phyloP scores from a whole-genome alignment of 2,329 filamentous ascomycete species.

The Colletotrichum noveboracense region DNA sequence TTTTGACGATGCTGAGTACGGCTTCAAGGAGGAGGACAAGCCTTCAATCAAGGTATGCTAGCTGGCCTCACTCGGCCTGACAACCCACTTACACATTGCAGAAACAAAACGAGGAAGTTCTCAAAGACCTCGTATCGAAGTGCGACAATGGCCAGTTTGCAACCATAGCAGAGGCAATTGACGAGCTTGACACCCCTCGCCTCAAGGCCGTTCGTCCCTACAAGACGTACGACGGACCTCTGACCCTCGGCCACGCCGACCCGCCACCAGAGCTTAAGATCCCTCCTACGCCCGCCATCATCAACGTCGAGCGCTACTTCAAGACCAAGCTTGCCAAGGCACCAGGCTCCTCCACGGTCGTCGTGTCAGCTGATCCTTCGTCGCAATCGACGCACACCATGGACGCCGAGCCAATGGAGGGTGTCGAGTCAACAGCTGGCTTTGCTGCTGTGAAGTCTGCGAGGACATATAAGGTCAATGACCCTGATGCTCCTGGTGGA shows the following conservation, averaged over 20 bases:
- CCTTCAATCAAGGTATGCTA: slow-evolving; percentile 65
- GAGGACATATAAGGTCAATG: slow-evolving; percentile 82
- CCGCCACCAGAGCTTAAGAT: slow-evolving; percentile 40
- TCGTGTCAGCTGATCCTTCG: slow-evolving; percentile 54
- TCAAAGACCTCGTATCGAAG: slow-evolving; percentile 69
- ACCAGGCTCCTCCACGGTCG: slow-evolving; percentile 79
- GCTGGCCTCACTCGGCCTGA: neutral
- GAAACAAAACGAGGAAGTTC: slow-evolving; percentile 73
- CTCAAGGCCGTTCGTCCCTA: slow-evolving; percentile 79
- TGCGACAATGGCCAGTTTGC: slow-evolving; percentile 75
- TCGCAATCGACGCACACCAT: slow-evolving; percentile 59
- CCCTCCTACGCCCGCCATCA: slow-evolving; percentile 77
- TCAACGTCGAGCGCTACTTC: slow-evolving; percentile 90
- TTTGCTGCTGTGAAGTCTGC: slow-evolving; percentile 77
- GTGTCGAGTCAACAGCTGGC: slow-evolving; percentile 46
- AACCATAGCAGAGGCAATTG: slow-evolving; percentile 86
- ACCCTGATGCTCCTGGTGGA: slow-evolving; percentile 75
- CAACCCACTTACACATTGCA: slow-evolving; percentile 31
- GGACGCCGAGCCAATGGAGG: slow-evolving; percentile 53
- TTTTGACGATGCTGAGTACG: slow-evolving; percentile 90
- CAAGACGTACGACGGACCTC: slow-evolving; percentile 77
- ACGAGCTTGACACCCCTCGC: slow-evolving; percentile 77
- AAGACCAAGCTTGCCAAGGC: slow-evolving; percentile 80
- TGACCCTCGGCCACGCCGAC: slow-evolving; percentile 76
- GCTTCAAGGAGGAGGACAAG: slow-evolving; percentile 92